Conservation (phyloP, 2,329 filamentous ascomycete genomes). For the Colletotrichum liriopes region DNA sequence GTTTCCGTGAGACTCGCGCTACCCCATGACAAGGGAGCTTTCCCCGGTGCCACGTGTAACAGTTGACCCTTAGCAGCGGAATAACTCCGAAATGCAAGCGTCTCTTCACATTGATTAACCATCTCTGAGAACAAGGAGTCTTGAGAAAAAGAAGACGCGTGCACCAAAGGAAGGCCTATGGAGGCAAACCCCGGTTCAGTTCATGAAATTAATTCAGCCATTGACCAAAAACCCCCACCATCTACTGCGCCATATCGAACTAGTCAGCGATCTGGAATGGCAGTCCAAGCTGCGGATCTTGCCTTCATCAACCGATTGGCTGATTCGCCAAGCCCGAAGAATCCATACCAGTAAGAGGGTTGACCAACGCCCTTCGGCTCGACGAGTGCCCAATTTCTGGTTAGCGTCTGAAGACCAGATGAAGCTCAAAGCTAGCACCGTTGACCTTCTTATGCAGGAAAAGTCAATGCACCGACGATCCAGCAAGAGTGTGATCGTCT, state of each 20-base stretch:
- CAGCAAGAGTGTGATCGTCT: background rate
- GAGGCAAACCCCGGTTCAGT: background rate
- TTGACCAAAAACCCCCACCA: background rate
- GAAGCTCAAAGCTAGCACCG: slow-evolving; percentile 16
- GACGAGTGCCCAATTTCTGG: background rate
- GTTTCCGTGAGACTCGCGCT: background rate
- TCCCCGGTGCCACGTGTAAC: background rate
- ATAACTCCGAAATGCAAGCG: too few relatives aligned
- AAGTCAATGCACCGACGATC: slow-evolving; percentile 11
- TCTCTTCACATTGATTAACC: too few relatives aligned
- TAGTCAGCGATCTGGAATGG: slow-evolving; percentile 14
- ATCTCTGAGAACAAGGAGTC: background rate
- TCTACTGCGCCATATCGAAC: background rate
- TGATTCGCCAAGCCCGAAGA: slow-evolving; percentile 8
- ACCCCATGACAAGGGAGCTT: too few relatives aligned
- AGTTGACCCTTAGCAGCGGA: background rate
- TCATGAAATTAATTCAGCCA: background rate
- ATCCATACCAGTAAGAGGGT: background rate
- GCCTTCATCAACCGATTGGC: slow-evolving; percentile 1
- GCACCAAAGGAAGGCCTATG: too few relatives aligned
- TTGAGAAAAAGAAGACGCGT: background rate
- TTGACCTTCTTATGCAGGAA: slow-evolving; percentile 2
- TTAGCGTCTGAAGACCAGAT: slow-evolving; percentile 23
- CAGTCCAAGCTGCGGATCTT: slow-evolving; percentile 15
- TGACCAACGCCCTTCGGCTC: slow-evolving; percentile 6